These are phyloP conservation scores for Diaporthe batatas DNA, from an alignment of 2,329 filamentous ascomycete species.

Conservation along the genomic window DNA sequence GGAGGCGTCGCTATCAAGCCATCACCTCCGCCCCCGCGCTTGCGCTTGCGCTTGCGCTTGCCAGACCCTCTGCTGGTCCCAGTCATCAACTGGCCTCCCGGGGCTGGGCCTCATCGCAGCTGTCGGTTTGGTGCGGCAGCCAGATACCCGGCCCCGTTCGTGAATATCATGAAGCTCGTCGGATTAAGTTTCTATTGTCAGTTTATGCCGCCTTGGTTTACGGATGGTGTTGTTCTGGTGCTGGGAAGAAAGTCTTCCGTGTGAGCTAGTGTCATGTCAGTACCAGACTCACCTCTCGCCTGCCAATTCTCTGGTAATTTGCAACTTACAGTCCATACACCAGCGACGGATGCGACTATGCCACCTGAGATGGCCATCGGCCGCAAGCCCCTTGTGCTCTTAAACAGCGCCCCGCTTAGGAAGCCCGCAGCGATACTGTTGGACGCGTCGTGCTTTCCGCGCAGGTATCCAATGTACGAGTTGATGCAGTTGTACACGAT, in stretches of 20 bases:
- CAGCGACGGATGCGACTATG: conserved; percentile 88
- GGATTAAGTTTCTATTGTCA: neutral
- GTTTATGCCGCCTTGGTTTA: conserved; percentile 5
- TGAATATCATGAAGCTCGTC: conserved; percentile 6
- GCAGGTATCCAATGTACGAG: conserved; percentile 81
- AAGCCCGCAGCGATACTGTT: conserved; percentile 90
- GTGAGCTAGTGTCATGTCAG: conserved; percentile 42
- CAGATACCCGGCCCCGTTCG: neutral
- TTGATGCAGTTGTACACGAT: conserved; percentile 97
- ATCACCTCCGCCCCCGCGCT: neutral
- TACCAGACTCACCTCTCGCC: neutral
- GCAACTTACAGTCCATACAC: conserved; percentile 86
- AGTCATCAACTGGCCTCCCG: neutral
- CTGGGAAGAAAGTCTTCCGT: conserved; percentile 47
- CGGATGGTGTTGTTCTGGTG: conserved; percentile 20
- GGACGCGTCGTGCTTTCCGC: conserved; percentile 88
- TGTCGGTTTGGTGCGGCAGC: neutral
- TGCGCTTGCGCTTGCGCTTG: neutral
- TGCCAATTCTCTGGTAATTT: neutral
- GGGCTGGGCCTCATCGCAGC: neutral
- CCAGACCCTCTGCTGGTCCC: neutral
- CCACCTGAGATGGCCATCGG: conserved; percentile 96
- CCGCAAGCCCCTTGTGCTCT: conserved; percentile 89
- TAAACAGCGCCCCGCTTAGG: conserved; percentile 94
- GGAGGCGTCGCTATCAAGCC: conserved; percentile 32